phyloP scores from a whole-genome alignment of 371 early-diverging fungal species.

The Apophysomyces sp. region DNA sequence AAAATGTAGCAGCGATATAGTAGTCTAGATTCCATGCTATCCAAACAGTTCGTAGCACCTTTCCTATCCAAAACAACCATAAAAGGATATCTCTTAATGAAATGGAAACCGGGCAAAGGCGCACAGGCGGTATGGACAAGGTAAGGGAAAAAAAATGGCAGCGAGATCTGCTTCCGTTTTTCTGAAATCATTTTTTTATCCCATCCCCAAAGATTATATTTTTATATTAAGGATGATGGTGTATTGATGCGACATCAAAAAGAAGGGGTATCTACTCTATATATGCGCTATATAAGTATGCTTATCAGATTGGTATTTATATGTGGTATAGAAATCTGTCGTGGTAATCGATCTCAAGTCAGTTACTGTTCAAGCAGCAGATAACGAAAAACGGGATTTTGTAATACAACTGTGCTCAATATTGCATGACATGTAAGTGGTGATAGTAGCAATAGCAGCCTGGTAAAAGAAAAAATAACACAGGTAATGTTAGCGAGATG shows the following conservation, averaged over 20 bases:
- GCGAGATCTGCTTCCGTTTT: background rate
- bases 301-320: background rate
- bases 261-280: background rate
- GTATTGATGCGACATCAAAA: conserved; percentile 22
- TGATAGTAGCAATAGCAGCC: background rate
- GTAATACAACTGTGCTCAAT: conserved; percentile 17
- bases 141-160: conserved; percentile 4
- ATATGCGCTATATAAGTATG: background rate
- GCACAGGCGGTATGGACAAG: conserved; percentile 24
- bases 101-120: conserved; percentile 5
- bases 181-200: background rate
- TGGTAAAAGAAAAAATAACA: background rate
- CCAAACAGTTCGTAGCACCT: conserved; percentile 4
- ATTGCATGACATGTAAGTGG: background rate
- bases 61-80: conserved; percentile 4
- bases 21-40: conserved; percentile 22
- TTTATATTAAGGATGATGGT: conserved; percentile 28
- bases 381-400: conserved; percentile 29
- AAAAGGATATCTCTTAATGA: conserved; percentile 23
- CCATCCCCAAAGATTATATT: conserved; percentile 10
- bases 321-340: conserved; percentile 8
- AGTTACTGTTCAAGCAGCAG: conserved; percentile 16
- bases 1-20: conserved; percentile 21
- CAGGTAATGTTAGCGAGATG: conserved; percentile 3
- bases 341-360: conserved; percentile 13